A percentile compares a stretch with the other conserved stretches of the same genome.
phyloP scores from a whole-genome alignment of 306 rosid genomes.

The Cajanus cajan region DNA sequence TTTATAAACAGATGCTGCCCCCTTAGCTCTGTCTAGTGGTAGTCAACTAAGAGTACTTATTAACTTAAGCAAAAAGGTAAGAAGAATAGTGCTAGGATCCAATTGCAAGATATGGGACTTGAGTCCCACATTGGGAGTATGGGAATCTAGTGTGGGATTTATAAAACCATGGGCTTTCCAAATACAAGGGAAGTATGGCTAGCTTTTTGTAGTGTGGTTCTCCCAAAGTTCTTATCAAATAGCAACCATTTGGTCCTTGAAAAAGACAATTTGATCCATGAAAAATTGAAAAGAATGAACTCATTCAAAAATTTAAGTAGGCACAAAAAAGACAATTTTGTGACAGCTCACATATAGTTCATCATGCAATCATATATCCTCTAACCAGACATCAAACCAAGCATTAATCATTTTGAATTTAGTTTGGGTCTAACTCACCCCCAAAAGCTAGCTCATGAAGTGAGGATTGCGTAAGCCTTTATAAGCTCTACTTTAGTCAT shows the following conservation, averaged over 20 bases:
- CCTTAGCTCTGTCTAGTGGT: not conserved
- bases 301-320: slow-evolving; percentile 1
- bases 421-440: not conserved
- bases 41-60: slow-evolving; percentile 9
- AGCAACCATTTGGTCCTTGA: not conserved
- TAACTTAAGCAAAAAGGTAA: not conserved
- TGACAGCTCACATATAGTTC: slow-evolving; percentile 6
- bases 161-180: not conserved
- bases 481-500: not conserved
- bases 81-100: not conserved
- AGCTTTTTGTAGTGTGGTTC: not conserved
- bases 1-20: not conserved
- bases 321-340: not conserved
- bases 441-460: not conserved
- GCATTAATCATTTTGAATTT: not conserved
- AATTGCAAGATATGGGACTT: not conserved
- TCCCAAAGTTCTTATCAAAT: not conserved
- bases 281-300: not conserved
- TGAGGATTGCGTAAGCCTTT: not conserved
- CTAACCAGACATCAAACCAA: not conserved
- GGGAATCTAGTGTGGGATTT: not conserved
- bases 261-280: not conserved
- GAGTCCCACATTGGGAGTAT: not conserved
- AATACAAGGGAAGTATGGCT: not conserved
- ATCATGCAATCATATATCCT: not conserved